Conservation (phyloP, 2,329 filamentous ascomycete genomes). For the Aciculosporium take region DNA sequence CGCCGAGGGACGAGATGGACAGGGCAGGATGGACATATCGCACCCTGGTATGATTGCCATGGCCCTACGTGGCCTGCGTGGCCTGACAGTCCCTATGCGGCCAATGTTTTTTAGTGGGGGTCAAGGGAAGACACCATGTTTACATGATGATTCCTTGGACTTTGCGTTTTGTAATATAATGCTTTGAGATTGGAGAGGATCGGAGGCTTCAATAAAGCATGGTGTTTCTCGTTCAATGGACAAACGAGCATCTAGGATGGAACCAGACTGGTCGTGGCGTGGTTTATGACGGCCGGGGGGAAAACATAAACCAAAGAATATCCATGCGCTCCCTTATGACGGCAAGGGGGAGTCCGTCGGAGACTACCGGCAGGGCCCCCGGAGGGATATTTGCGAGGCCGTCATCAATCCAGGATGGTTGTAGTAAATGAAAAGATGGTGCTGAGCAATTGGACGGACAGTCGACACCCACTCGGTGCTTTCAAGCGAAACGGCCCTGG, state of each 20-base stretch:
- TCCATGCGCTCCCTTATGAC: no score
- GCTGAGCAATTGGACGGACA: neutral
- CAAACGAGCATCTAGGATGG: no score
- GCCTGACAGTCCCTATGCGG: neutral
- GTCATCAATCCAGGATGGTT: no score
- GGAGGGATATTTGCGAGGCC: no score
- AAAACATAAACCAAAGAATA: no score
- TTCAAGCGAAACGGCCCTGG: neutral
- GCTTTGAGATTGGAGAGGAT: slow-evolving; percentile 11
- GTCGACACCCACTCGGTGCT: neutral
- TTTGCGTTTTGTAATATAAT: slow-evolving; percentile 15
- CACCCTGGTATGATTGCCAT: no score
- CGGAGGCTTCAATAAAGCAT: slow-evolving; percentile 10
- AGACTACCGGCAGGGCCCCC: no score
- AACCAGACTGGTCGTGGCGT: no score
- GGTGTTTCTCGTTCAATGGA: slow-evolving; percentile 5
- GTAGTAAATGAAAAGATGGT: neutral
- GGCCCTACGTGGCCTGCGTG: neutral
- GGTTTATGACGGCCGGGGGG: no score
- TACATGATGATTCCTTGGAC: slow-evolving; percentile 18
- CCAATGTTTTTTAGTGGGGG: neutral
- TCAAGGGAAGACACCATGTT: neutral
- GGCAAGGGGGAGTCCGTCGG: no score
- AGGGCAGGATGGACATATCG: neutral
- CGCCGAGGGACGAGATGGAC: neutral